phyloP scores from a whole-genome alignment of 2,329 filamentous ascomycete species.

The Venturia pyrina region DNA sequence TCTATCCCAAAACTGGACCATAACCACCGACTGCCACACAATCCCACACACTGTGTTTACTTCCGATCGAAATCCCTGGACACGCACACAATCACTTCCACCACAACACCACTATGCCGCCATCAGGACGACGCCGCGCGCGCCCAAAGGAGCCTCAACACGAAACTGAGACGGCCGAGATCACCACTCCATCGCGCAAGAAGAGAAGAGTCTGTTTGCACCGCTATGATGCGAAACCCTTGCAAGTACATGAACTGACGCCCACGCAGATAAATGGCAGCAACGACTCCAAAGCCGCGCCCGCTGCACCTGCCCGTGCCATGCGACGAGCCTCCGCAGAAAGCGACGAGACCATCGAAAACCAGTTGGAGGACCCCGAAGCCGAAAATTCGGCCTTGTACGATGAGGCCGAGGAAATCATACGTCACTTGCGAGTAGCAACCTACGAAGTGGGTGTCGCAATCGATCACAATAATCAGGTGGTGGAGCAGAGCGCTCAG shows the following conservation, averaged over 20 bases:
- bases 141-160: slow-evolving; percentile 10
- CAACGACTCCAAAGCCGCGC: neutral
- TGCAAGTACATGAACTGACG: neutral
- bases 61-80: neutral
- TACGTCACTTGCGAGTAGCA: slow-evolving; percentile 33
- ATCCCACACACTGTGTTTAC: neutral
- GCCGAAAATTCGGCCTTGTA: neutral
- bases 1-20: neutral
- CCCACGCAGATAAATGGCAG: slow-evolving; percentile 8
- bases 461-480: slow-evolving; percentile 45
- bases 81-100: neutral
- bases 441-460: slow-evolving; percentile 44
- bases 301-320: slow-evolving; percentile 4
- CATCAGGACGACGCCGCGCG: slow-evolving; percentile 7
- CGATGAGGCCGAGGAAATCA: slow-evolving; percentile 14
- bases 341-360: slow-evolving; percentile 11
- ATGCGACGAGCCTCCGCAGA: slow-evolving; percentile 6
- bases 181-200: slow-evolving; percentile 12
- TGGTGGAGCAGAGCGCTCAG: slow-evolving; percentile 28
- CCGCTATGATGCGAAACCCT: neutral
- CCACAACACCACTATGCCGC: slow-evolving; percentile 3
- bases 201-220: slow-evolving; percentile 7
- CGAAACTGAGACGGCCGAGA: slow-evolving; percentile 7
- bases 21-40: neutral
- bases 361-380: neutral